Evolutionary conservation across 768 basidiomycete species (phyloP).

Genomic region (Pleurotus pulmonarius): DNA sequence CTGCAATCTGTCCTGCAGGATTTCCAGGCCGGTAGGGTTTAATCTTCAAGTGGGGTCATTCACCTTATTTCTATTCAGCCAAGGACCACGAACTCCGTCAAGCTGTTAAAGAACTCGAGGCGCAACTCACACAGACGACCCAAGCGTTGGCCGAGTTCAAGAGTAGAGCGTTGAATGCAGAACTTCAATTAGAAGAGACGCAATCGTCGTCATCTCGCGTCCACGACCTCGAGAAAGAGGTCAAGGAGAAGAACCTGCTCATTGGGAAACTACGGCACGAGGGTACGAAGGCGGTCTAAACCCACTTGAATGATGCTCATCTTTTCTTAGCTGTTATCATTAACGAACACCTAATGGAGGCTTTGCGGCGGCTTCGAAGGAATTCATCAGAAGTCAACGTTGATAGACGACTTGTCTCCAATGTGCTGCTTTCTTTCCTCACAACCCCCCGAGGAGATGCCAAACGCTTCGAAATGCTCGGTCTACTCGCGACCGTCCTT

Average conservation of each 20-base stretch:
- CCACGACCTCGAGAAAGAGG: conserved; percentile 77
- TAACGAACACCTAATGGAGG: conserved; percentile 97
- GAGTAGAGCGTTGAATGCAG: conserved; percentile 81
- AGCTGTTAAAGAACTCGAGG: conserved; percentile 79
- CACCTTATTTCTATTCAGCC: conserved; percentile 39
- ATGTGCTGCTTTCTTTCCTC: conserved; percentile 88
- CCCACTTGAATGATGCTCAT: not conserved
- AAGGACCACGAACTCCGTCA: conserved; percentile 89
- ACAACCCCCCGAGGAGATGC: conserved; percentile 86
- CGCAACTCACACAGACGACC: conserved; percentile 64
- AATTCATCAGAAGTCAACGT: conserved; percentile 89
- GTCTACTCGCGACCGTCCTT: conserved; percentile 84
- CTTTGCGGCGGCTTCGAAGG: conserved; percentile 87
- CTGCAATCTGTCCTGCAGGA: conserved; percentile 92
- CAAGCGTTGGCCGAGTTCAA: conserved; percentile 88
- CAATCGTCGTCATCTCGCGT: conserved; percentile 62
- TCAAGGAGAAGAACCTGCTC: conserved; percentile 93
- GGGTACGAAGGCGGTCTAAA: conserved; percentile 41
- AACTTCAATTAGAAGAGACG: conserved; percentile 78
- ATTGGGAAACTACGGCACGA: conserved; percentile 96
- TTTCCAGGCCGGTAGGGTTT: conserved; percentile 80
- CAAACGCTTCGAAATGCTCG: conserved; percentile 96
- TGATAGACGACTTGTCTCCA: conserved; percentile 90
- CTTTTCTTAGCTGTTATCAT: conserved; percentile 77
- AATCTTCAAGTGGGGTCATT: not conserved